phyloP scores from a whole-genome alignment of 2,329 filamentous ascomycete species.

The Colletotrichum sp. region DNA sequence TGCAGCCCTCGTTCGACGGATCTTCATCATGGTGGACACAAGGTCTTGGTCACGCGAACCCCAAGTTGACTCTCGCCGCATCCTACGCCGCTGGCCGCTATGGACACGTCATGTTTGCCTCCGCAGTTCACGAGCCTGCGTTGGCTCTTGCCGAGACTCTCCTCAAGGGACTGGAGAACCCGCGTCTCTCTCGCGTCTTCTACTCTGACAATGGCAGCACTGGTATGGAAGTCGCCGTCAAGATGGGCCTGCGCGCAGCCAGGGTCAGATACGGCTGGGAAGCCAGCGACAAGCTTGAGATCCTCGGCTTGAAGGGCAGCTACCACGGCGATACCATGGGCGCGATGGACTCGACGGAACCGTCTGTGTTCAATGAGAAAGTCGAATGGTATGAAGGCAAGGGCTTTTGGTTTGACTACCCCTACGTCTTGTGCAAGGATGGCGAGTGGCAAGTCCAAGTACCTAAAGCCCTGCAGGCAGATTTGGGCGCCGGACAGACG shows the following conservation, averaged over 20 bases:
- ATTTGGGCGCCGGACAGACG: constrained; percentile 46
- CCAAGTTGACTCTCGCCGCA: constrained; percentile 73
- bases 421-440: constrained; percentile 68
- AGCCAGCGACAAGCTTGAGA: constrained; percentile 61
- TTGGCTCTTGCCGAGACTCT: constrained; percentile 71
- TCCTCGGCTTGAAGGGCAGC: constrained; percentile 78
- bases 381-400: constrained; percentile 85
- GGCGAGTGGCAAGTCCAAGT: constrained; percentile 71
- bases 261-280: constrained; percentile 71
- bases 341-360: constrained; percentile 85
- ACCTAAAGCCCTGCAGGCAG: constrained; percentile 51
- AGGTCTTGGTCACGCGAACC: constrained; percentile 81
- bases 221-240: constrained; percentile 82
- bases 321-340: constrained; percentile 91
- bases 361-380: constrained; percentile 78
- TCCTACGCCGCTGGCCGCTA: constrained; percentile 84
- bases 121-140: constrained; percentile 79
- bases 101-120: constrained; percentile 88
- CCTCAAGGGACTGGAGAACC: constrained; percentile 63
- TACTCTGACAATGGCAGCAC: constrained; percentile 87
- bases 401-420: constrained; percentile 84
- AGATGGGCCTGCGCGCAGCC: constrained; percentile 80
- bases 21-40: constrained; percentile 95
- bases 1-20: constrained; percentile 77
- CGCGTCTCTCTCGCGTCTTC: constrained; percentile 74